Conservation (phyloP, 768 basidiomycete species). For the Mrakia frigida region DNA sequence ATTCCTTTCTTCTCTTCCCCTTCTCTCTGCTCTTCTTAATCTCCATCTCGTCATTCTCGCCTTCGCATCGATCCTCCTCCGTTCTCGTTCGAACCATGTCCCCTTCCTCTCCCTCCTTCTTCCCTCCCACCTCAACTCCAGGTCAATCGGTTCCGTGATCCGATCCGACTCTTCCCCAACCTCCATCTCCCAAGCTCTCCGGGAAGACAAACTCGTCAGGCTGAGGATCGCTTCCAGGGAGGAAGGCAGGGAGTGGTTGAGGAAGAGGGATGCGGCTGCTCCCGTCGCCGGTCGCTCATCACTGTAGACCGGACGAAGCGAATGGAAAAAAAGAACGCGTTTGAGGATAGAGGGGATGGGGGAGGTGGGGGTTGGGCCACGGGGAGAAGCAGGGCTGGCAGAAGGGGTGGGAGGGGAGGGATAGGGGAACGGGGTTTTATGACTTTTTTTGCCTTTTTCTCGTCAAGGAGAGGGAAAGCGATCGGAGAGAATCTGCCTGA, state of each 20-base stretch:
- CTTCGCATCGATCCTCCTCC: background rate
- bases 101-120: background rate
- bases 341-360: too few relatives aligned
- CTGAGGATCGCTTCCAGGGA: conserved; percentile 19
- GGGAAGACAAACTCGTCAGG: conserved; percentile 15
- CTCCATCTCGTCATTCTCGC: background rate
- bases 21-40: background rate
- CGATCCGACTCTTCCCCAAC: conserved; percentile 21
- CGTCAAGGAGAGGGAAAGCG: too few relatives aligned
- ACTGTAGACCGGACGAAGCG: too few relatives aligned
- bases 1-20: background rate
- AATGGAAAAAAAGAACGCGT: too few relatives aligned
- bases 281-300: too few relatives aligned
- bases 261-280: background rate
- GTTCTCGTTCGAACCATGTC: background rate
- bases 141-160: conserved; percentile 32
- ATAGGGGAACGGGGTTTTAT: too few relatives aligned
- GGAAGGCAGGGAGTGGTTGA: conserved; percentile 19
- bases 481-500: too few relatives aligned
- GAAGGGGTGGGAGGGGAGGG: too few relatives aligned
- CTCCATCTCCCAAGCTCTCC: conserved; percentile 13
- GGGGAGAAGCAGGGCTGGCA: too few relatives aligned
- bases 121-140: background rate
- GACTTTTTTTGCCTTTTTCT: too few relatives aligned
- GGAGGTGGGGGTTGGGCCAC: too few relatives aligned